Evolutionary conservation across 768 basidiomycete genomes (phyloP).

Genomic region (Tulasnella sp.): DNA sequence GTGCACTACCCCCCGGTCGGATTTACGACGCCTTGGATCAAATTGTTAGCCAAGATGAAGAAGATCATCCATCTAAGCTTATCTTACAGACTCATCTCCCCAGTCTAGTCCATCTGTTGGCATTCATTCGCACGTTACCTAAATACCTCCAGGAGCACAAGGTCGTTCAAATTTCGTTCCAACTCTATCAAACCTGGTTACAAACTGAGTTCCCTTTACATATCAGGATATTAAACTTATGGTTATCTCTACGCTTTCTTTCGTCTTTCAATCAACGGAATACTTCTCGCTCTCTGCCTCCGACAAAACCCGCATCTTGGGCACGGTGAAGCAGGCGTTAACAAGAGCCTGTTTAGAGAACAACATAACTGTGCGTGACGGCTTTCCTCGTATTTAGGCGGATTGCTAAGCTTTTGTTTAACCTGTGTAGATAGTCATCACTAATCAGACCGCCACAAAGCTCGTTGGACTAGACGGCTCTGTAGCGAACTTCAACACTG

Average conservation of each 20-base stretch:
- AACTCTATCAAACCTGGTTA: background rate
- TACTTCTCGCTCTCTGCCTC: background rate
- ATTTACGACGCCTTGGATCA: background rate
- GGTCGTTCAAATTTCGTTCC: no score
- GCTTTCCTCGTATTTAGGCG: background rate
- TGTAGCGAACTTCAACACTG: background rate
- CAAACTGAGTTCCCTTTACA: background rate
- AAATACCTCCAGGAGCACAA: background rate
- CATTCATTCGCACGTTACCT: background rate
- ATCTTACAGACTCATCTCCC: background rate
- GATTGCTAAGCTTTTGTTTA: background rate
- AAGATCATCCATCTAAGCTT: background rate
- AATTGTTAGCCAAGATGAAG: background rate
- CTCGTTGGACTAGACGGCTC: background rate
- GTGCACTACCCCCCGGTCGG: background rate
- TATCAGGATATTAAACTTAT: background rate
- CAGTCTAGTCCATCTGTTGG: background rate
- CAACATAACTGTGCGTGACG: conserved; percentile 1
- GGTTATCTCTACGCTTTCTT: background rate
- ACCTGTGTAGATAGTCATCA: background rate
- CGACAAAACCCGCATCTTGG: background rate
- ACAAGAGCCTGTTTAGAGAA: conserved; percentile 4
- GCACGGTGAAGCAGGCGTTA: background rate
- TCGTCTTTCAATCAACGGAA: background rate
- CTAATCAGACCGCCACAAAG: conserved; percentile 6